Conservation (phyloP, 1,284 basidiomycete species). For the Neonothopanus nambi region DNA sequence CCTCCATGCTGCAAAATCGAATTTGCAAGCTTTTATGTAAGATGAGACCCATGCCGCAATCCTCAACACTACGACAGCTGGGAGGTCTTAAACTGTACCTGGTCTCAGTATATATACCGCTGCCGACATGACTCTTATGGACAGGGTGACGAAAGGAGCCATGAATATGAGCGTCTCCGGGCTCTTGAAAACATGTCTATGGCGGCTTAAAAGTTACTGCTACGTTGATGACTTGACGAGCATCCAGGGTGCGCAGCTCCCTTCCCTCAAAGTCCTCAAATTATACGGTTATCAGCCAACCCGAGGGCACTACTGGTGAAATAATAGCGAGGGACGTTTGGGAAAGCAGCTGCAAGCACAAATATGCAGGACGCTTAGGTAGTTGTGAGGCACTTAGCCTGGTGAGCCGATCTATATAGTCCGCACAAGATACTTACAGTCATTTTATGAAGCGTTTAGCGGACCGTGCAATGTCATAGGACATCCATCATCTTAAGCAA, state of each 20-base stretch:
- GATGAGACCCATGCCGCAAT: neutral
- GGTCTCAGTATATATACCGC: no score
- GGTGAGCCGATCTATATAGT: no score
- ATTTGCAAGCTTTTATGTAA: neutral
- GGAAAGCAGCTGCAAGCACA: no score
- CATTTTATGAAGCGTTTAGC: neutral
- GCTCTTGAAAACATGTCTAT: conserved; percentile 75
- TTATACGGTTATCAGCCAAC: no score
- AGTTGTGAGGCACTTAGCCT: no score
- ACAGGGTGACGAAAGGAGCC: conserved; percentile 69
- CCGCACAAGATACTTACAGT: no score
- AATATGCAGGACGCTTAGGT: no score
- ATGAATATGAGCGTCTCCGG: conserved; percentile 81
- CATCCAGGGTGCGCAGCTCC: conserved; percentile 70
- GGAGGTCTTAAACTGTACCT: no score
- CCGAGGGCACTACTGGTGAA: neutral
- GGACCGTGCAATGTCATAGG: no score
- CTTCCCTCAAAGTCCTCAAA: conserved; percentile 44
- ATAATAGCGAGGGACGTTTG: no score
- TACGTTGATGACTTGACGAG: conserved; percentile 78
- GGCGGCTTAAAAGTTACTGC: conserved; percentile 60
- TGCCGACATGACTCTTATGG: conserved; percentile 53
- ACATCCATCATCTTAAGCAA: no score
- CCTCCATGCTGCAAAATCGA: neutral
- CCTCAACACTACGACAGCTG: no score